Percentiles rank a stretch among this genome's conserved stretches.
Conservation (phyloP, 768 basidiomycete species). For the Tricholoma furcatifolium region DNA sequence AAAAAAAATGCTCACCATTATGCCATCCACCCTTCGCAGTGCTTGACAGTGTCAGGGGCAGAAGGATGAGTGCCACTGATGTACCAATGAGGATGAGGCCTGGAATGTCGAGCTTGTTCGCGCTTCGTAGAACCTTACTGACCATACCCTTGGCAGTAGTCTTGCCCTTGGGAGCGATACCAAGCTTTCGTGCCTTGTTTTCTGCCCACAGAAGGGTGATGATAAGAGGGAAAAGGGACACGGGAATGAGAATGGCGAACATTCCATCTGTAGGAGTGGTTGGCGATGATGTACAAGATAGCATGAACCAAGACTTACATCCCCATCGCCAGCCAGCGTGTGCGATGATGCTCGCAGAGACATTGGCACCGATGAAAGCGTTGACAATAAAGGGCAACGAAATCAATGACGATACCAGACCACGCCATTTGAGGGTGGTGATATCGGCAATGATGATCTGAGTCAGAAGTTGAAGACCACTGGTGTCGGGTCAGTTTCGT, state of each 20-base stretch:
- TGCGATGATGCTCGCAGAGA: constrained; percentile 43
- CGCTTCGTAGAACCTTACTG: constrained; percentile 21
- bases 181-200: constrained; percentile 40
- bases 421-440: constrained; percentile 57
- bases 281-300: not conserved
- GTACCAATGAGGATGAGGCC: constrained; percentile 52
- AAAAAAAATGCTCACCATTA: constrained; percentile 37
- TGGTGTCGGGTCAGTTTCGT: constrained; percentile 21
- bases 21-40: constrained; percentile 40
- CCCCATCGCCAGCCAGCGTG: constrained; percentile 67
- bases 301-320: constrained; percentile 39
- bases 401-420: constrained; percentile 35
- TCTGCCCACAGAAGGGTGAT: constrained; percentile 56
- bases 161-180: constrained; percentile 15
- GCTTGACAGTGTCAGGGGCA: constrained; percentile 52
- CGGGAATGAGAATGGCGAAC: constrained; percentile 57
- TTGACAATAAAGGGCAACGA: constrained; percentile 60
- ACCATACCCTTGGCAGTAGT: constrained; percentile 10
- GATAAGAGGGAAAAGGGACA: constrained; percentile 50
- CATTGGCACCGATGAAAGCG: constrained; percentile 63
- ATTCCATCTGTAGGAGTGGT: constrained; percentile 40
- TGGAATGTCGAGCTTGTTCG: constrained; percentile 42
- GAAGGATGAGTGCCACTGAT: constrained; percentile 48
- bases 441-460: constrained; percentile 65
- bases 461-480: constrained; percentile 61